Conservation (phyloP, 116 monocot genomes). For the Papilionanthe hybrid region DNA sequence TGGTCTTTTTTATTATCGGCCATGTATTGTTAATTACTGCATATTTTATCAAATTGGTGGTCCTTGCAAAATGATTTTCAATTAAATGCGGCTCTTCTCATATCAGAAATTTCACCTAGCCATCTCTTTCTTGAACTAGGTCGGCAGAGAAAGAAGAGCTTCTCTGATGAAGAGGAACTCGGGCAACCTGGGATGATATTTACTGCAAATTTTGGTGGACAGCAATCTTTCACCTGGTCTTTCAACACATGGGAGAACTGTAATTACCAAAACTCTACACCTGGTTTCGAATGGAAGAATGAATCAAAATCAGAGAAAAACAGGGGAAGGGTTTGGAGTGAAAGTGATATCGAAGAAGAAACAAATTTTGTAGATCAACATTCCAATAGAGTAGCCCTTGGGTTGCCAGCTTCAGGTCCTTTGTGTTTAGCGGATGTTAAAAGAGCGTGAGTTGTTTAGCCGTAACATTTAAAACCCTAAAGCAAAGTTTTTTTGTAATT, state of each 20-base stretch:
- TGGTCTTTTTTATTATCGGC: background rate
- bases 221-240: slow-evolving; percentile 57
- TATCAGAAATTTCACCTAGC: background rate
- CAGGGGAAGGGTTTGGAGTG: slow-evolving; percentile 34
- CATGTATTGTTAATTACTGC: background rate
- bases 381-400: slow-evolving; percentile 68
- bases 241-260: slow-evolving; percentile 38
- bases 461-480: background rate
- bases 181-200: slow-evolving; percentile 31
- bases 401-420: slow-evolving; percentile 61
- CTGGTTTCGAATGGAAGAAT: slow-evolving; percentile 53
- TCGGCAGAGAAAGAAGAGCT: slow-evolving; percentile 28
- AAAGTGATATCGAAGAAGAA: slow-evolving; percentile 59
- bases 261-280: slow-evolving; percentile 17
- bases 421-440: slow-evolving; percentile 73
- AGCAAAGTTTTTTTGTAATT: background rate
- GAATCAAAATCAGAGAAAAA: slow-evolving; percentile 31
- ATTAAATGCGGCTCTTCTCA: background rate
- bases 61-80: background rate
- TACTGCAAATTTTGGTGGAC: slow-evolving; percentile 39
- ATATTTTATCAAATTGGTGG: background rate
- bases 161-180: slow-evolving; percentile 43
- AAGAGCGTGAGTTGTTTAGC: slow-evolving; percentile 55
- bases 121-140: slow-evolving; percentile 24
- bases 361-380: slow-evolving; percentile 24